Base-by-base conservation (phyloP, 768 basidiomycete genomes). In the Gymnopilus dilepis region DNA sequence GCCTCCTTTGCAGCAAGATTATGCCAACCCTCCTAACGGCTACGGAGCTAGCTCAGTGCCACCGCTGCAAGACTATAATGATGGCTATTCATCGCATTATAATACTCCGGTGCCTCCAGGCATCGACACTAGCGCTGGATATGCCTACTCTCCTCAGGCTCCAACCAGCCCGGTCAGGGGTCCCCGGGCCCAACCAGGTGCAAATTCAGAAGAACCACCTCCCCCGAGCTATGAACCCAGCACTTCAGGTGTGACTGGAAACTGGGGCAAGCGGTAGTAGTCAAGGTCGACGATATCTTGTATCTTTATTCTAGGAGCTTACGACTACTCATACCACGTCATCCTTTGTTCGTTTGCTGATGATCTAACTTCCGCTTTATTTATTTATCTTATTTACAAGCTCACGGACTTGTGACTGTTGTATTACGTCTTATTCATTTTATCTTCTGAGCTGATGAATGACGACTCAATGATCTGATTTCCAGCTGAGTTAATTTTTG, bases 191-290 rank as follows among this genome's bases (percentile, higher is more conserved):
- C 78, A 74, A 15, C 76, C 76, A 34, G 68, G 65, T 65, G 65
- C 67, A 21, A 65, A 75, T 24, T 79, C 80, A 50, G 74, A 83
- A 15, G 90, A 91, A 17, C 79, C 75, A 34, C 91, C 91, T 13
- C 90, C 91, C 30, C 90, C 91, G 28, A 78, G 74, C 54, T 92
- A 92, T 69, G 90, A 92, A 26, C 77, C 78, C 15, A 84, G 83
- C 19, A 69, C 76, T 24, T 75, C 84, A 21, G 77, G 78, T 58
- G 67, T 79, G 28, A 75, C 81, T 45, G 86, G 84, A 21, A 79
- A 80, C 55, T 88, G 87, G 87, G 82, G 82, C 51, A 80, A 79
- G 67, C 80, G 70, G 34, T 77, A 67, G 67, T 31, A 50, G 47
- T 9, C 55, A 43, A 40, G 50, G 28, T 38, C n/a, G 30, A 50